Base-by-base conservation (phyloP, 192 early-diverging fungal genomes). In the Entomortierella parvispora region DNA sequence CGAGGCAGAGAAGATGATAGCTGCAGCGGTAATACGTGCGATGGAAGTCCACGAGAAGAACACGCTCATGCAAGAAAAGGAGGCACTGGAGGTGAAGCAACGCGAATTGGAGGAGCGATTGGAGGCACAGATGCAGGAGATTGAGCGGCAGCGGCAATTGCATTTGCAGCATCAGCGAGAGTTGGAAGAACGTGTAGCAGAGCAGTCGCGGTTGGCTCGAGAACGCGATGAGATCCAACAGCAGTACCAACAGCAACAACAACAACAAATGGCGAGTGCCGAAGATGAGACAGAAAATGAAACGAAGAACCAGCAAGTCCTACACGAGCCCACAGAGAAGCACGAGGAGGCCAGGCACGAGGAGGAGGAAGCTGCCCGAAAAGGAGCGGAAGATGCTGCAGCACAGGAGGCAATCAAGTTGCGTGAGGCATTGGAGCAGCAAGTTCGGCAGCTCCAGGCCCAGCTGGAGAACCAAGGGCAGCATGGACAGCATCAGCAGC, bases 71-170 rank as follows among this genome's bases (percentile, higher is more conserved):
- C 56, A 46, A 0, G 67, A 58, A 15, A 69, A 57, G 11, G 18
- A 34, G 26, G 67, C 67, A 0, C 51, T 62, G n/a, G 52, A 70
- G 14, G 31, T 5, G 4, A 55, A 47, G 25, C 59, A 70, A 4
- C 48, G 25, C 2, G 68, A 70, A 46, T 33, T 62, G 5, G 44
- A 62, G 23, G 44, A 62, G 22, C 48, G 37, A 31, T 22, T 62
- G 23, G 5, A 8, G 6, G 52, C 17, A 0, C 68, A 62, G 9
- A 44, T 56, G 44, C 22, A 50, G 29, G 28, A 31, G 28, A 5
- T 43, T 0, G 15, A 44, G 26, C 22, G 23, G 22, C 40, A 54
- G 26, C 15, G 7, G 25, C 26, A 42, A 51, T 12, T 43, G 37
- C 40, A 65, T 2, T 33, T 42, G 33, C 40, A 54, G 42, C 59